Base-by-base conservation (phyloP, 192 early-diverging fungal genomes). In the Gonapodya sp. region DNA sequence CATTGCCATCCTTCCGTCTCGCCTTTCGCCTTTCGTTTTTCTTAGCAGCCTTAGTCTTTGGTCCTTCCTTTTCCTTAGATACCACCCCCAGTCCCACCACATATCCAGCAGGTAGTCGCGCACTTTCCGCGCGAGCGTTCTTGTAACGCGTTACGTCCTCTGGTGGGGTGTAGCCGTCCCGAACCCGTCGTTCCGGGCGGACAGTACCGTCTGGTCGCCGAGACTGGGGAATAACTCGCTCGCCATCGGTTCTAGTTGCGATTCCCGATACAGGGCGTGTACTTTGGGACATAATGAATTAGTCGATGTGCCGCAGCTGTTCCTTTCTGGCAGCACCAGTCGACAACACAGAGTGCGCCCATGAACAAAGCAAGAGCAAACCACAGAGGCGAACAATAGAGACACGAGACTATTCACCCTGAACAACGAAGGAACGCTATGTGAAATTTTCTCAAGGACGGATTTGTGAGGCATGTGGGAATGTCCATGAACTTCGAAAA, bases 141-240 rank as follows among this genome's bases (percentile, higher is more conserved):
- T 88, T 84, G 84, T 93, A 94, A 1, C 86, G 86, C 35, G 79
- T 80, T 0, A 92, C 86, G 81, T 94, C 93, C 81, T 93, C 92
- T 34, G 81, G 85, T 31, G 92, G 91, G 8, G 88, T 87, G 81
- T 86, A 94, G 1, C 93, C 93, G 35, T 89, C 89, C 18, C 93
- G 88, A 35, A 94, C 85, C 79, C 90, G 89, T 72, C 90, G 89
- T 82, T 93, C 93, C 36, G 89, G 90, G 81, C 93, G 86, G 36
- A 90, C 73, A 24, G 89, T 87, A 35, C 93, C 93, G 79, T 94
- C 93, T 1, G 93, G 84, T 32, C 93, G 87, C 35, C 86, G 88
- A 30, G 86, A 85, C 64, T 88, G 87, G 31, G 92, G 91, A 14
- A 94, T 89, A 36, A 91, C 84, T 0, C 91, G 88, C 33, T 87